Conservation (phyloP, 2,329 filamentous ascomycete species). For the Teratosphaeria gauchensis region DNA sequence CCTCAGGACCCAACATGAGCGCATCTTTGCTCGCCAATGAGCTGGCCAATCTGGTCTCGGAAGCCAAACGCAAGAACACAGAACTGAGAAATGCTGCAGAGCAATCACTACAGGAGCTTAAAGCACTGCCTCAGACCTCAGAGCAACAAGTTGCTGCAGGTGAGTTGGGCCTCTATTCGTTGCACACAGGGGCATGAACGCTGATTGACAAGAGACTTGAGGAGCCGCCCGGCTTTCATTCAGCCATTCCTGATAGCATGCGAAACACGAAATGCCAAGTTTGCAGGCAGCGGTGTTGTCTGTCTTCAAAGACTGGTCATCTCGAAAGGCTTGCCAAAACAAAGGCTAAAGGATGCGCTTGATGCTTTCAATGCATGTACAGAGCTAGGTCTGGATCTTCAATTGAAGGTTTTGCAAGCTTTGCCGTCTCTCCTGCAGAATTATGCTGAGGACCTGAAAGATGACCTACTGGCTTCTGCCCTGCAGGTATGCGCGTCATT, state of each 20-base stretch:
- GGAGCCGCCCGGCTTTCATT: slow-evolving; percentile 71
- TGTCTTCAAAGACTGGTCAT: slow-evolving; percentile 85
- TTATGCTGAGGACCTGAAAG: slow-evolving; percentile 71
- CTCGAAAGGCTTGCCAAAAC: slow-evolving; percentile 65
- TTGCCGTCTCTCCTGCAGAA: slow-evolving; percentile 84
- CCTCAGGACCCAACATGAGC: slow-evolving; percentile 15
- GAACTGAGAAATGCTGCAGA: slow-evolving; percentile 87
- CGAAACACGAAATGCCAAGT: slow-evolving; percentile 78
- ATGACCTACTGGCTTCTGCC: slow-evolving; percentile 68
- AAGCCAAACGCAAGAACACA: slow-evolving; percentile 89
- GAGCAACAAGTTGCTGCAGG: slow-evolving; percentile 67
- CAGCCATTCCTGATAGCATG: slow-evolving; percentile 93
- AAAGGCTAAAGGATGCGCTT: slow-evolving; percentile 74
- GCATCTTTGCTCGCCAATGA: slow-evolving; percentile 23
- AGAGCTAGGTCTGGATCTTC: slow-evolving; percentile 66
- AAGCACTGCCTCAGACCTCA: slow-evolving; percentile 60
- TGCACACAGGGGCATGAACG: not conserved
- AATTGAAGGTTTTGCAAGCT: slow-evolving; percentile 90
- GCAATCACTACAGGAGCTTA: slow-evolving; percentile 85
- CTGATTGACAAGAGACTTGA: slow-evolving; percentile 56
- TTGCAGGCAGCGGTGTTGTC: slow-evolving; percentile 76
- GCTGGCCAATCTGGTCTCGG: slow-evolving; percentile 31
- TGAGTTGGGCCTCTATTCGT: slow-evolving; percentile 27
- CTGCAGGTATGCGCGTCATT: slow-evolving; percentile 87
- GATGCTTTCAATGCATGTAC: slow-evolving; percentile 81